A percentile compares a stretch with the other conserved stretches of the same genome.
Evolutionary conservation across 1,284 basidiomycete genomes (phyloP).

Genomic region (Cronartium ribicola): DNA sequence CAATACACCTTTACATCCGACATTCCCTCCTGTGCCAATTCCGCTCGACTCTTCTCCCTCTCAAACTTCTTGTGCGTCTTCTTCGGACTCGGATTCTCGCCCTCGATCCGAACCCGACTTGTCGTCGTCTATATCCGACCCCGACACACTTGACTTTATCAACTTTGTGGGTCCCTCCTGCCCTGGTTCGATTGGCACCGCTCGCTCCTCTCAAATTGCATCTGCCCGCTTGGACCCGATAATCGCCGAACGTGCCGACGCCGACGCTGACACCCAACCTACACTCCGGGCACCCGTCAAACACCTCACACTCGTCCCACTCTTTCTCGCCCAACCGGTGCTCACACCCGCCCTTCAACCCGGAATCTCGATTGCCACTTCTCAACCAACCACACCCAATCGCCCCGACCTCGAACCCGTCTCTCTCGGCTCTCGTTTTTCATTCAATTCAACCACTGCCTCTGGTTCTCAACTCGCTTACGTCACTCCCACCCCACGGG

Average conservation of each 20-base stretch:
- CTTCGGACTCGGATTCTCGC: too few species aligned
- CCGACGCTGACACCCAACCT: not conserved
- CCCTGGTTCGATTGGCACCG: not conserved
- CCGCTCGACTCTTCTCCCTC: too few species aligned
- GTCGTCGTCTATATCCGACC: too few species aligned
- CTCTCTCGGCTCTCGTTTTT: not conserved
- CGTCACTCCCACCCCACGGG: not conserved
- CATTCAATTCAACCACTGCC: not conserved
- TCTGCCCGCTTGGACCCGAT: not conserved
- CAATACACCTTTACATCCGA: too few species aligned
- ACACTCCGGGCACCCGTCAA: slow-evolving; percentile 6
- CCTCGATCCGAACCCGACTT: too few species aligned
- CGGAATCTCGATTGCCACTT: too few species aligned
- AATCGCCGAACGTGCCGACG: not conserved
- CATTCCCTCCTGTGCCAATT: too few species aligned
- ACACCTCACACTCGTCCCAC: slow-evolving; percentile 15
- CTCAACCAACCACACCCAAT: too few species aligned
- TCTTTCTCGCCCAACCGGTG: slow-evolving; percentile 28
- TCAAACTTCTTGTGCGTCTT: too few species aligned
- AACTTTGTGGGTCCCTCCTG: too few species aligned
- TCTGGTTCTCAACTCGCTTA: not conserved
- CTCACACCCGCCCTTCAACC: slow-evolving; percentile 2
- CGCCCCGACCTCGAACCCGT: too few species aligned
- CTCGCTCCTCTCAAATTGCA: not conserved
- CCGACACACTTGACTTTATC: too few species aligned